Percentiles rank a stretch among this genome's conserved stretches.
Conservation (phyloP, 1,284 basidiomycete species). For the Sanguinoderma infundibulare region DNA sequence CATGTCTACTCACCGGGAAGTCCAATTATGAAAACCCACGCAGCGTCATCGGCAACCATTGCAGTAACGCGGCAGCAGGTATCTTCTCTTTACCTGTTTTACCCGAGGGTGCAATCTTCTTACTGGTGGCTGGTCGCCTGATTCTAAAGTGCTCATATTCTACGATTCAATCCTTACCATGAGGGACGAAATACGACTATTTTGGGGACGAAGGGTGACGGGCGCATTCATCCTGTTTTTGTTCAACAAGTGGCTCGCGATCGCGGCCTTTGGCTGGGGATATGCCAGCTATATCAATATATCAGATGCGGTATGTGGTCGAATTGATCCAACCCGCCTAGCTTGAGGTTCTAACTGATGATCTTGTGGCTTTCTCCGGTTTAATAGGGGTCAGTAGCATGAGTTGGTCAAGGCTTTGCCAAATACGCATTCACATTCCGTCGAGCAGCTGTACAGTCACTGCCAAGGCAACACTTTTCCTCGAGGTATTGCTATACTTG, state of each 20-base stretch:
- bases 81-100: no score
- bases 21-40: no score
- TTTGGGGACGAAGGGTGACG: not conserved
- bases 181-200: not conserved
- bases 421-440: not conserved
- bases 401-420: not conserved
- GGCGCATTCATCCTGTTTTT: not conserved
- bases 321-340: not conserved
- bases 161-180: not conserved
- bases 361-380: no score
- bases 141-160: not conserved
- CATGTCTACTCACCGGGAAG: no score
- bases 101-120: no score
- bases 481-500: not conserved
- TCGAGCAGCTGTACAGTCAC: not conserved
- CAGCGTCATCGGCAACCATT: no score
- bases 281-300: not conserved
- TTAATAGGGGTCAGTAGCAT: not conserved
- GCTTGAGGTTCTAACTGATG: not conserved
- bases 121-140: no score
- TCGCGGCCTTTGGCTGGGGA: not conserved
- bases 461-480: not conserved
- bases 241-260: not conserved
- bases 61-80: no score
- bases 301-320: not conserved